Base-by-base conservation (phyloP, 345 rosid genomes). In the Camelina hispida region DNA sequence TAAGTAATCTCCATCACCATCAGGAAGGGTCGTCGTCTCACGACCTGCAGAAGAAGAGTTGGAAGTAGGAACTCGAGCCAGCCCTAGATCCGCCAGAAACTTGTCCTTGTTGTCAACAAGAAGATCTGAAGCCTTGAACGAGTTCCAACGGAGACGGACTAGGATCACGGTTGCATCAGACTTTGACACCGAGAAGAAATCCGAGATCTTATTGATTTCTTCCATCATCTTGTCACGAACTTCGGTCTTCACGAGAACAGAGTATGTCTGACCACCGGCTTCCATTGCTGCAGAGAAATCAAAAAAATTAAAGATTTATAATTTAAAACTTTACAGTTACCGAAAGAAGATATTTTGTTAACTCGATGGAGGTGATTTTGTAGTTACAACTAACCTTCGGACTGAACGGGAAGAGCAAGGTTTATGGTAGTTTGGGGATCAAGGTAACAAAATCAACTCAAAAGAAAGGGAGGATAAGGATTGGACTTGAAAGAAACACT, bases 111-210 rank as follows among this genome's bases (percentile, higher is more conserved):
- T 35, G 23, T 55, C 80, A 11, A 35, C 23, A 37, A 75, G 35
- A 52, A 48, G 63, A 68, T 60, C 74, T 3, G 62, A 53, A 20
- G 54, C 74, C 23, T 25, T 56, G 3, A 42, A 55, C 16, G 52
- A 22, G 70, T 63, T 56, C 75, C 70, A 76, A 13, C 34, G 43
- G 22, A 69, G 80, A 46, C 9, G 63, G 22, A 68, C 34, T n/a
- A 68, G 37, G 56, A 62, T 54, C 0, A 75, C 12, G 7, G 63
- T 52, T 32, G 69, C 74, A 10, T 75, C 50, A 0, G 69, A 61
- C 43, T 30, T 56, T 13, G 74, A 61, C 15, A 75, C 0, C 0
- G 50, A 68, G 20, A 75, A 75, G 12, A 61, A 15, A 16, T 75
- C 74, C 1, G 69, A 60, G 57, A 68, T 61, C 20, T 20, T 55